Conservation (phyloP, 768 basidiomycete species). For the Coprinopsis marcescibilis region DNA sequence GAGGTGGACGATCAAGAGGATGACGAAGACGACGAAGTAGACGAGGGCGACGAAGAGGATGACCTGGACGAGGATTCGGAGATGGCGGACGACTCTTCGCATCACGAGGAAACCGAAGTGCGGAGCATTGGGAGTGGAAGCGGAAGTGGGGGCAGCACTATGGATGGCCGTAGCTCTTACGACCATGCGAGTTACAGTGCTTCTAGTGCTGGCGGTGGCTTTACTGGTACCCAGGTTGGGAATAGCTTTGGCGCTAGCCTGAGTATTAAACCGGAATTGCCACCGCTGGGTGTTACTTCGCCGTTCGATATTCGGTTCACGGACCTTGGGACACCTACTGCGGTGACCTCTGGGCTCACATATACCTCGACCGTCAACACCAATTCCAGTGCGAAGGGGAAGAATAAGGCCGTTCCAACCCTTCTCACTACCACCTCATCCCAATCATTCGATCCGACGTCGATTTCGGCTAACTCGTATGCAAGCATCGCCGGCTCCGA, state of each 20-base stretch:
- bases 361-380: background rate
- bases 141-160: conserved; percentile 11
- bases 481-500: background rate
- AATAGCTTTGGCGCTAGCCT: background rate
- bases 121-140: background rate
- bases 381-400: conserved; percentile 7
- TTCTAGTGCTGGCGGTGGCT: background rate
- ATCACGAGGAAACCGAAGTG: background rate
- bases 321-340: background rate
- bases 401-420: conserved; percentile 2
- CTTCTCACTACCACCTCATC: background rate
- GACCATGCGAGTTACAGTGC: background rate
- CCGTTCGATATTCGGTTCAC: conserved; percentile 2
- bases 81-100: conserved; percentile 3
- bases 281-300: background rate
- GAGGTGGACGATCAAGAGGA: conserved; percentile 30
- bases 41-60: conserved; percentile 1
- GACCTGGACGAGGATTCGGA: conserved; percentile 20
- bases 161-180: conserved; percentile 6
- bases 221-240: background rate
- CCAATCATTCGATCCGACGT: background rate
- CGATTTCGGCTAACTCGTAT: background rate
- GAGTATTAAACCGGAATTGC: background rate
- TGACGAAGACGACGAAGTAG: conserved; percentile 31
- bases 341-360: background rate